A percentile compares a stretch with the other conserved stretches of the same genome.
Conservation (phyloP, 495 filamentous ascomycete genomes). For the Poronia punctata region DNA sequence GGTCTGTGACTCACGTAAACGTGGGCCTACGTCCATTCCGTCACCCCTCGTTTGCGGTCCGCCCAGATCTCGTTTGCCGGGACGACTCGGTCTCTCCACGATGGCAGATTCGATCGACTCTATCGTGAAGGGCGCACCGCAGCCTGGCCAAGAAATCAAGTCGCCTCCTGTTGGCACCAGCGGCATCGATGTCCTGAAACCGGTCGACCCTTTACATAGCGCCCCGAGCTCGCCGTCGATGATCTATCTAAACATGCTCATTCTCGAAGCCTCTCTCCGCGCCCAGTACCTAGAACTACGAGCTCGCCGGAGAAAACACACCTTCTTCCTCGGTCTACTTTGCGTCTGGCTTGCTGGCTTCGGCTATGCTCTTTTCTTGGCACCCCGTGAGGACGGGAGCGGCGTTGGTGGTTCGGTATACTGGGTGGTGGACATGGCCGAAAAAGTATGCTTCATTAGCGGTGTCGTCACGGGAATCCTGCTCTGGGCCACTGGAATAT, state of each 20-base stretch:
- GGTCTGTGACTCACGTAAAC: constrained; percentile 11
- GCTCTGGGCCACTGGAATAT: constrained; percentile 90
- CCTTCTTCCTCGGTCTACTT: constrained; percentile 83
- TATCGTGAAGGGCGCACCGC: constrained; percentile 75
- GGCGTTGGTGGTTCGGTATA: constrained; percentile 90
- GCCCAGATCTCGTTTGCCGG: background rate
- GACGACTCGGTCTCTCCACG: background rate
- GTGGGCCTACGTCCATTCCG: constrained; percentile 22
- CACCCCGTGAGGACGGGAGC: constrained; percentile 81
- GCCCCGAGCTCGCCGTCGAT: constrained; percentile 87
- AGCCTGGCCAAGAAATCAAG: constrained; percentile 34
- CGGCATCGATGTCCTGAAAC: constrained; percentile 32
- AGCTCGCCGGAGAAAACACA: constrained; percentile 83
- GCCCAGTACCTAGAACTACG: constrained; percentile 87
- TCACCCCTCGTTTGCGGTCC: background rate
- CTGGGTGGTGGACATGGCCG: constrained; percentile 83
- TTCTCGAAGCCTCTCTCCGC: constrained; percentile 90
- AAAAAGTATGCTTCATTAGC: constrained; percentile 82
- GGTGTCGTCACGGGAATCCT: constrained; percentile 75
- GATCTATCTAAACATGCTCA: constrained; percentile 95
- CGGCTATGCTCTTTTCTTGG: constrained; percentile 77
- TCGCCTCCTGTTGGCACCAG: constrained; percentile 34
- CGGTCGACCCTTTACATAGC: constrained; percentile 66
- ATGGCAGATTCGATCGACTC: constrained; percentile 65
- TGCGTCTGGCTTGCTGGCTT: constrained; percentile 75